phyloP scores from a whole-genome alignment of 2,329 filamentous ascomycete species.

The Calonectria hongkongensis region DNA sequence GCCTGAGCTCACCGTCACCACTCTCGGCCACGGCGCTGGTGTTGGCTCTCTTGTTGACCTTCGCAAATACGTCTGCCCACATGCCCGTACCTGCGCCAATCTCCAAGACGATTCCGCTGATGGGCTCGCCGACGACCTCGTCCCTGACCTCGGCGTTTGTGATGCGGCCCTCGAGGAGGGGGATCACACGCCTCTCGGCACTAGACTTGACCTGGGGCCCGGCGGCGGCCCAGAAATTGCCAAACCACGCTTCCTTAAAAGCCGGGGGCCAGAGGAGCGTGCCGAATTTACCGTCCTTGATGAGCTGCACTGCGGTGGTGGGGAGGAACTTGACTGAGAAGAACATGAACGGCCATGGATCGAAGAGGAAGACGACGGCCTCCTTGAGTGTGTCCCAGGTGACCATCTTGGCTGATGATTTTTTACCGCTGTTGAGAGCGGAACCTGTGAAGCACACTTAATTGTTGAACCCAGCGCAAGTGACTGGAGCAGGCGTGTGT shows the following conservation, averaged over 20 bases:
- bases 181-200: constrained; percentile 67
- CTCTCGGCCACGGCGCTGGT: constrained; percentile 31
- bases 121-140: constrained; percentile 59
- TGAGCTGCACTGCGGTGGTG: constrained; percentile 66
- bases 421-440: not conserved
- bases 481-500: not conserved
- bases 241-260: constrained; percentile 74
- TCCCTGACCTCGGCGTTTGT: constrained; percentile 60
- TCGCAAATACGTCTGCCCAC: constrained; percentile 74
- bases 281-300: constrained; percentile 58
- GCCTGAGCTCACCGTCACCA: constrained; percentile 47
- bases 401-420: constrained; percentile 49
- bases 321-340: constrained; percentile 71
- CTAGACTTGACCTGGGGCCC: constrained; percentile 70
- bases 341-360: constrained; percentile 73
- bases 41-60: constrained; percentile 48
- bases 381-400: constrained; percentile 50
- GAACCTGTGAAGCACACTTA: not conserved
- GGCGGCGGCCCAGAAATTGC: constrained; percentile 74
- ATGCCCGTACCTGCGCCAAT: constrained; percentile 77
- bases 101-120: constrained; percentile 75
- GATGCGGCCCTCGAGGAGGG: constrained; percentile 72
- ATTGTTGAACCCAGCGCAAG: not conserved
- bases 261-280: constrained; percentile 64
- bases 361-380: constrained; percentile 60